phyloP scores from a whole-genome alignment of 1,284 basidiomycete genomes.

The Singerocomus rubriflavus region DNA sequence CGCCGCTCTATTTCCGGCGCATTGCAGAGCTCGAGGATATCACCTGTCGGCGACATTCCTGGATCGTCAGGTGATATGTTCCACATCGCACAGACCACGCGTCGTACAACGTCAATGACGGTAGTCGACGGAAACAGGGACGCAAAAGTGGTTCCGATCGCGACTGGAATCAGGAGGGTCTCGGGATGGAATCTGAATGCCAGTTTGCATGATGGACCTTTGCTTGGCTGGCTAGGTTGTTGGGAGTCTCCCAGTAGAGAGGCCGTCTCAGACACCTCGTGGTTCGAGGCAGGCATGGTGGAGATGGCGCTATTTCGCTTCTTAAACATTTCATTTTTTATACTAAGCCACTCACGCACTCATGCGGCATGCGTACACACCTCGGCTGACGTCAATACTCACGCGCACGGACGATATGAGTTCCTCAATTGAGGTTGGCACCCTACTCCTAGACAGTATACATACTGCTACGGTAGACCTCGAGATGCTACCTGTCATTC shows the following conservation, averaged over 20 bases:
- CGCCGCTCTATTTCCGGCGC: constrained; percentile 20
- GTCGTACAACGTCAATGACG: constrained; percentile 26
- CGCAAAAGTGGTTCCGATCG: constrained; percentile 25
- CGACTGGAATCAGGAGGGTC: constrained; percentile 30
- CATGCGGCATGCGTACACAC: too few species aligned
- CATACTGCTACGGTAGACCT: too few species aligned
- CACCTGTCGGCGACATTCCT: constrained; percentile 6
- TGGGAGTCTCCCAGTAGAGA: constrained; percentile 12
- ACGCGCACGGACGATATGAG: too few species aligned
- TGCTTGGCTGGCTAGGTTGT: neutral
- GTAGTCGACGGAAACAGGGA: constrained; percentile 28
- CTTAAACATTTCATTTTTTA: too few species aligned
- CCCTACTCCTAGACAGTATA: too few species aligned
- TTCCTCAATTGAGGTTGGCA: too few species aligned
- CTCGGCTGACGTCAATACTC: too few species aligned
- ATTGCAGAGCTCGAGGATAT: constrained; percentile 24
- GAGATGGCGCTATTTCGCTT: neutral
- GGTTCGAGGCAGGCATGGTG: constrained; percentile 15
- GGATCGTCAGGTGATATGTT: constrained; percentile 15
- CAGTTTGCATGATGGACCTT: neutral
- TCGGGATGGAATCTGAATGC: constrained; percentile 6
- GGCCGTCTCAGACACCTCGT: constrained; percentile 10
- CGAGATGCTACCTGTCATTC: too few species aligned
- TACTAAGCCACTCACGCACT: too few species aligned
- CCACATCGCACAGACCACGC: constrained; percentile 29